Evolutionary conservation across 176 grass and related monocot species (phyloP).

Genomic region (Phoenix roebelenii): DNA sequence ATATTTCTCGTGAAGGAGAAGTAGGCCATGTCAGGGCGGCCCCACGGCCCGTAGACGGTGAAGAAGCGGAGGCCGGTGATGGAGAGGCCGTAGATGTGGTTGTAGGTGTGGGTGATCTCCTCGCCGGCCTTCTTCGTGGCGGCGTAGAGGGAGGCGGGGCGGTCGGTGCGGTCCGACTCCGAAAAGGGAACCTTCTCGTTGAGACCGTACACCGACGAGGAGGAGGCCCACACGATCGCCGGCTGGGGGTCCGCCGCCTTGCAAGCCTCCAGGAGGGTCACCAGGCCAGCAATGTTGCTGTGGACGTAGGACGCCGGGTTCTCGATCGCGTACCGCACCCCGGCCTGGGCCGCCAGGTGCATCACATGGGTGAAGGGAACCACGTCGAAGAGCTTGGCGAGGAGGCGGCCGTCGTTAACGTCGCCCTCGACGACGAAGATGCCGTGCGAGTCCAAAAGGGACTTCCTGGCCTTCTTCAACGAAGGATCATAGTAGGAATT

Average conservation of each 20-base stretch:
- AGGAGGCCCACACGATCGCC: conserved; percentile 40
- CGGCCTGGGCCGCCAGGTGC: conserved; percentile 41
- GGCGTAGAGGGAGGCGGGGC: conserved; percentile 36
- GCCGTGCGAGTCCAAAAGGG: conserved; percentile 23
- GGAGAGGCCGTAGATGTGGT: conserved; percentile 44
- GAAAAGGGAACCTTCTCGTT: conserved; percentile 34
- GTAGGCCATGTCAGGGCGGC: conserved; percentile 46
- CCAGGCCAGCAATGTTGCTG: conserved; percentile 35
- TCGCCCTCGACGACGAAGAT: conserved; percentile 40
- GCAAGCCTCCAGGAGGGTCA: conserved; percentile 34
- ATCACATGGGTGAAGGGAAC: conserved; percentile 37
- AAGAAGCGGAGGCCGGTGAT: conserved; percentile 45
- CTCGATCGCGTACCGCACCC: conserved; percentile 35
- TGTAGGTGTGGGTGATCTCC: conserved; percentile 41
- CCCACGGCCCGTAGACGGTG: conserved; percentile 46
- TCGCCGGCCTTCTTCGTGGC: conserved; percentile 49
- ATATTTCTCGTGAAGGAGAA: conserved; percentile 45
- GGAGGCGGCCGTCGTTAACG: conserved; percentile 31
- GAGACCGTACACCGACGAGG: conserved; percentile 41
- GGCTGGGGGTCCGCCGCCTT: conserved; percentile 33
- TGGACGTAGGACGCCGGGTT: conserved; percentile 41
- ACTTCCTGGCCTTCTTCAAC: conserved; percentile 29
- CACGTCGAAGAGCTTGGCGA: conserved; percentile 31
- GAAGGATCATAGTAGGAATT: conserved; percentile 39
- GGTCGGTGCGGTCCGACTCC: conserved; percentile 33